Percentiles rank a stretch among this genome's conserved stretches.
Evolutionary conservation across 345 rosid species (phyloP).

Genomic region (Melastoma malabathricum): DNA sequence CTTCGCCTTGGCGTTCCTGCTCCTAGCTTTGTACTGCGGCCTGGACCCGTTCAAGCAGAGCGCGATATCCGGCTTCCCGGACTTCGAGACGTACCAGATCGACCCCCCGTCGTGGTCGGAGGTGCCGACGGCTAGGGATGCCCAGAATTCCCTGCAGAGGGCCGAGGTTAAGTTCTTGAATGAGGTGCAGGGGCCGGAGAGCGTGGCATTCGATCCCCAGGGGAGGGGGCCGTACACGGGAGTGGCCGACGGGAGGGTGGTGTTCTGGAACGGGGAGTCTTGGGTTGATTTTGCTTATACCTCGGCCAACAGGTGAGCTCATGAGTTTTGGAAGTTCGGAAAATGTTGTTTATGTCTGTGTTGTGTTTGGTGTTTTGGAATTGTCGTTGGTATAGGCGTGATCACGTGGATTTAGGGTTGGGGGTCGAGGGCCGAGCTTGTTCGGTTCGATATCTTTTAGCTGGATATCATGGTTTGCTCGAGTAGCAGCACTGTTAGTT

Average conservation of each 20-base stretch:
- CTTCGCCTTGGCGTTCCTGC: constrained; percentile 15
- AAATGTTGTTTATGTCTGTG: neutral
- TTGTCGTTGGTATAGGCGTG: too few relatives aligned
- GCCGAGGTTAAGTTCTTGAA: constrained; percentile 30
- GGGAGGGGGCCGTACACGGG: constrained; percentile 43
- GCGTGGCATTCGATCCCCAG: constrained; percentile 29
- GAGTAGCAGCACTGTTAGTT: too few relatives aligned
- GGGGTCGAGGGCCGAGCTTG: too few relatives aligned
- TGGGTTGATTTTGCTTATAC: constrained; percentile 37
- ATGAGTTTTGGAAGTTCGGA: neutral
- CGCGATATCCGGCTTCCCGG: constrained; percentile 28
- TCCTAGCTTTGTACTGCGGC: constrained; percentile 32
- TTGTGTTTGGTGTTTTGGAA: neutral
- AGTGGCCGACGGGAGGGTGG: constrained; percentile 33
- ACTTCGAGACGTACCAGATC: constrained; percentile 19
- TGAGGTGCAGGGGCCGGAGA: constrained; percentile 40
- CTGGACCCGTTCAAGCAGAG: constrained; percentile 31
- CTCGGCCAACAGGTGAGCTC: constrained; percentile 23
- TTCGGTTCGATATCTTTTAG: too few relatives aligned
- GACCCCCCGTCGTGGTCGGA: constrained; percentile 28
- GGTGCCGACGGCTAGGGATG: constrained; percentile 20
- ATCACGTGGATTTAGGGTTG: too few relatives aligned
- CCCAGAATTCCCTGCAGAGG: constrained; percentile 21
- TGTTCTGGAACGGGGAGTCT: constrained; percentile 28
- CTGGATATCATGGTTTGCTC: too few relatives aligned